Evolutionary conservation across 352 stramenopile genomes (phyloP).

Genomic region (Globisporangium carolinianum): DNA sequence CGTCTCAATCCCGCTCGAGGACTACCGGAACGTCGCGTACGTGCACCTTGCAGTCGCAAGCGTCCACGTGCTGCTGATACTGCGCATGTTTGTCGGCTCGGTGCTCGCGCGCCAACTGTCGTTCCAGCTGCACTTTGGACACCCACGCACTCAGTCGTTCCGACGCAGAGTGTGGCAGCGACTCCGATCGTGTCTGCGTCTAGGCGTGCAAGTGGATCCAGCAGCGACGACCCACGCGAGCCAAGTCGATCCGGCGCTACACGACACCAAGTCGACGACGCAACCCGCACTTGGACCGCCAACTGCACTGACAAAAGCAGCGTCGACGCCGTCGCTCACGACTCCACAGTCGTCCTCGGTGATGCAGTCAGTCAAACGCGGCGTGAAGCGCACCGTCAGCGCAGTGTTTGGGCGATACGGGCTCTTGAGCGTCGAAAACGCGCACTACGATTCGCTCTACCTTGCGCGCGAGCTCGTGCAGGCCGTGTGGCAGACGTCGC

Average conservation of each 20-base stretch:
- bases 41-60: slow-evolving; percentile 1
- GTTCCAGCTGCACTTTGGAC: not conserved
- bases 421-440: slow-evolving; percentile 16
- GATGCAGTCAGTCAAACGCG: not conserved
- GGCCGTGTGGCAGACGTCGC: slow-evolving; percentile 18
- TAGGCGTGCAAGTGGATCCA: not conserved
- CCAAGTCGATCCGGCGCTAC: not conserved
- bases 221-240: not conserved
- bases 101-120: not conserved
- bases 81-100: slow-evolving; percentile 2
- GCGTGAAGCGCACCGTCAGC: not conserved
- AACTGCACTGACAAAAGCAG: not conserved
- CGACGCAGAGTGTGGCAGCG: not conserved
- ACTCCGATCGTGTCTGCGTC: not conserved
- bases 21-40: not conserved
- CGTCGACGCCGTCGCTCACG: no score
- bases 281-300: no score
- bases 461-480: slow-evolving; percentile 17
- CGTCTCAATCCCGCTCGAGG: slow-evolving; percentile 1
- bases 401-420: slow-evolving; percentile 4
- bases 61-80: not conserved
- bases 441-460: slow-evolving; percentile 16
- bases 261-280: not conserved
- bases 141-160: not conserved
- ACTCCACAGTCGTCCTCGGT: no score